Base-by-base conservation (phyloP, 1,284 basidiomycete genomes). In the Flammula alnicola region DNA sequence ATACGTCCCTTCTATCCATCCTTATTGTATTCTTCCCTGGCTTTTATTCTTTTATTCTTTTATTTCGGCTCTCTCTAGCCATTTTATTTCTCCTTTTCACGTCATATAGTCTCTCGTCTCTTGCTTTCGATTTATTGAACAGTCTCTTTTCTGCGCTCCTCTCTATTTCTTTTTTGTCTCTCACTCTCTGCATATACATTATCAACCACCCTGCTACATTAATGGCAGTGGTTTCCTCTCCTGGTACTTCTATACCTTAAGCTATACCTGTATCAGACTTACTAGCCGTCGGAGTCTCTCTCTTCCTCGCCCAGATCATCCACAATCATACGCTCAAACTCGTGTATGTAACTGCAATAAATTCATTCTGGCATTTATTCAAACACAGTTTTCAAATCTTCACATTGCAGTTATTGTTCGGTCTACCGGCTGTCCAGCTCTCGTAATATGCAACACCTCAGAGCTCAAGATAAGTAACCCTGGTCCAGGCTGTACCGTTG, bases 81-180 rank as follows among this genome's bases (percentile, higher is more conserved):
- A 11, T 17, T 25, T n/a, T 47, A 8, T 14, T 29, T 31, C 20
- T 22, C 17, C 14, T 20, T 36, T 27, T 42, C 17, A 17, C 17
- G 17, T 41, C 47, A 41, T 33, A 22, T 20, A 37, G 20, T 30
- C 11, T 36, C 38, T 8, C 23, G 22, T 27, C 37, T 42, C 26
- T 49, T 43, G 47, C 44, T 47, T 29, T 42, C 47, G 38, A 49
- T 43, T 32, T 29, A 43, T 42, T 38, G 33, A 42, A 35, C 32
- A 9, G 31, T 36, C 36, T 32, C 16, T 25, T 29, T 19, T 31
- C 14, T 37, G 14, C 44, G 26, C 36, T 32, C 16, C 16, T 29
- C 26, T 31, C 14, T 37, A n/a, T 49, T 45, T 37, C 32, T 23
- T 37, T 37, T 36, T 20, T 12, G 8, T 38, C 20, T 12, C 33